These are phyloP conservation scores for Fraxinus sp. DNA, from an alignment of 305 asterid species.

Conservation along the genomic window DNA sequence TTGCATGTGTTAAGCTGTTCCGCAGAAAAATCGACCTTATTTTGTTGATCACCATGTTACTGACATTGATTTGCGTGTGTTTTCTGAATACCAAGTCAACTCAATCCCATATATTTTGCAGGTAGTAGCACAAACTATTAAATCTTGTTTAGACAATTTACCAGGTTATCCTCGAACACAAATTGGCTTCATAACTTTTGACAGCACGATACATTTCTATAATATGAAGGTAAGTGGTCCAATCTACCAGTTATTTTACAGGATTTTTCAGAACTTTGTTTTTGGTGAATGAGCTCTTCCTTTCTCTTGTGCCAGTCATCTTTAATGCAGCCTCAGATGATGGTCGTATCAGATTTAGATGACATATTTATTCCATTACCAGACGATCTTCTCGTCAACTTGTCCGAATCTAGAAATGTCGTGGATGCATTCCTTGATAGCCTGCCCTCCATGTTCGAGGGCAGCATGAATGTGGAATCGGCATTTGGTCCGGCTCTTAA, in stretches of 20 bases:
- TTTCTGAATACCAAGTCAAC: conserved; percentile 12
- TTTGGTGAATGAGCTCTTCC: conserved; percentile 26
- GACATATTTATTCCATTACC: conserved; percentile 94
- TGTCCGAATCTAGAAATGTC: conserved; percentile 91
- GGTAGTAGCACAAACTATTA: conserved; percentile 87
- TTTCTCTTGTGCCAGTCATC: conserved; percentile 73
- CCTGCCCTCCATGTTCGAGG: conserved; percentile 89
- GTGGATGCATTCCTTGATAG: conserved; percentile 94
- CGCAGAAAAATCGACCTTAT: neutral
- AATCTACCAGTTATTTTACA: conserved; percentile 15
- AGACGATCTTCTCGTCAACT: conserved; percentile 94
- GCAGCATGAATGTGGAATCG: conserved; percentile 82
- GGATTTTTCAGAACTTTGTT: conserved; percentile 6
- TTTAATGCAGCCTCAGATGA: conserved; percentile 93
- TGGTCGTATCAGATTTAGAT: conserved; percentile 97
- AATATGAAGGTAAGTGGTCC: conserved; percentile 72
- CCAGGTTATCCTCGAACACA: conserved; percentile 94
- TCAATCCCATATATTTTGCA: conserved; percentile 33
- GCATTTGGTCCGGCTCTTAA: conserved; percentile 99
- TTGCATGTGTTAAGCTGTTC: neutral
- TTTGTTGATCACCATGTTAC: neutral
- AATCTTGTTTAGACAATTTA: conserved; percentile 77
- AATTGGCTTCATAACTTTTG: conserved; percentile 93
- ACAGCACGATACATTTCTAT: conserved; percentile 90
- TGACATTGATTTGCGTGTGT: conserved; percentile 12